Percentiles rank a stretch among this genome's conserved stretches.
phyloP scores from a whole-genome alignment of 179 eudicot genomes.

The Pouteria campechiana region DNA sequence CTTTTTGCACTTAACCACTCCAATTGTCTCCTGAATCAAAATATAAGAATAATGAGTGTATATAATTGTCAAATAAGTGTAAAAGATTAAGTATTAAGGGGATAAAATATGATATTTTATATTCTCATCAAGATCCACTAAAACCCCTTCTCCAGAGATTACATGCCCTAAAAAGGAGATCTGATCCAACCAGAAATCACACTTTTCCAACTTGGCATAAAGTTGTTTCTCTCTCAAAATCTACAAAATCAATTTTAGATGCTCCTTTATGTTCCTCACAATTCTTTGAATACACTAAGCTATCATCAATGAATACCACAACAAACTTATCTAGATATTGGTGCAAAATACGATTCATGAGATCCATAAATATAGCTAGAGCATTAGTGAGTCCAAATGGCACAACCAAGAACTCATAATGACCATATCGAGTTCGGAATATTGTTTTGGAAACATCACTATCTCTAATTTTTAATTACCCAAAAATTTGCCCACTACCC shows the following conservation, averaged over 20 bases:
- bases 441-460: neutral
- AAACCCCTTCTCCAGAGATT: neutral
- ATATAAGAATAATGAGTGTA: no score
- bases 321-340: neutral
- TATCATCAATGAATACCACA: neutral
- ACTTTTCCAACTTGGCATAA: no score
- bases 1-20: no score
- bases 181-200: neutral
- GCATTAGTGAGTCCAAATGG: slow-evolving; percentile 1
- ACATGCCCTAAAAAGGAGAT: neutral
- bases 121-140: neutral
- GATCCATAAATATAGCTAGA: neutral
- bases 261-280: neutral
- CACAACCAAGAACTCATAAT: neutral
- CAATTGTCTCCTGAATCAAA: no score
- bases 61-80: no score
- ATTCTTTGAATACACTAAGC: neutral
- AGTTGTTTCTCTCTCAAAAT: no score
- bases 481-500: no score
- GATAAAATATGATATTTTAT: no score
- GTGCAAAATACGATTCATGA: neutral
- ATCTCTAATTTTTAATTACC: no score
- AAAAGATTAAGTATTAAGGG: no score
- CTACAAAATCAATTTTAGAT: neutral
- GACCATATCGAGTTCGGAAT: neutral